A percentile compares a stretch with the other conserved stretches of the same genome.
These are phyloP conservation scores for Puccinia coronata DNA, from an alignment of 1,284 basidiomycete species.

Conservation along the genomic window DNA sequence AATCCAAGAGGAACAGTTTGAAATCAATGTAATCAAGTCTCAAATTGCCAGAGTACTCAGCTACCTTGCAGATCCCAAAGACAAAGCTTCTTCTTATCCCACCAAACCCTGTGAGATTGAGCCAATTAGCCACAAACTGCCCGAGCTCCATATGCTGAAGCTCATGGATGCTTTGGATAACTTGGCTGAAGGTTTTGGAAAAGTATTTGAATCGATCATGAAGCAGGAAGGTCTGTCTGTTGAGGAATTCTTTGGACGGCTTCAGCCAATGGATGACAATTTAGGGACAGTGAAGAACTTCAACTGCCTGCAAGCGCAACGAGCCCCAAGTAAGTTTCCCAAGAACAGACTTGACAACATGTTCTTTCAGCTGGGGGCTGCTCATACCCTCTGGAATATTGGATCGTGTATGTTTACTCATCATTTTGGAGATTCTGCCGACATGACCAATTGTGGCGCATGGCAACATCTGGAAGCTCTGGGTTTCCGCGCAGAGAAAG, in stretches of 20 bases:
- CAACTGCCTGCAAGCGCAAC: neutral
- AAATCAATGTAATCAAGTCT: neutral
- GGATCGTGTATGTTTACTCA: slow-evolving; percentile 11
- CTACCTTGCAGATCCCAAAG: neutral
- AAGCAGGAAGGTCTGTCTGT: neutral
- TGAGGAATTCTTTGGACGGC: neutral
- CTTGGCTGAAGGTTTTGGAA: slow-evolving; percentile 18
- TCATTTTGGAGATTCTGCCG: too few species aligned
- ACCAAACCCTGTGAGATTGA: neutral
- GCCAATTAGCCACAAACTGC: neutral
- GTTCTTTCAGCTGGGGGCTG: too few species aligned
- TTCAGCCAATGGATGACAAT: slow-evolving; percentile 7
- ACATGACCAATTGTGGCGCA: slow-evolving; percentile 9
- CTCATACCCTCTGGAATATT: too few species aligned
- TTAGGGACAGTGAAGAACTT: slow-evolving; percentile 16
- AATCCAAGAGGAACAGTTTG: neutral
- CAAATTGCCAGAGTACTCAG: slow-evolving; percentile 1
- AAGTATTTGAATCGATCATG: slow-evolving; percentile 13
- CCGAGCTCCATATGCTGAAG: slow-evolving; percentile 14
- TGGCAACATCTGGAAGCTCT: too few species aligned
- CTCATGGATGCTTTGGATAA: too few species aligned
- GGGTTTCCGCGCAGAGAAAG: too few species aligned
- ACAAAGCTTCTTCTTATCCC: neutral
- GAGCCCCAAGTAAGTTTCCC: neutral
- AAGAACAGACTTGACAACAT: slow-evolving; percentile 9